Base-by-base conservation (phyloP, 352 stramenopile species). In the Globisporangium middletonii region DNA sequence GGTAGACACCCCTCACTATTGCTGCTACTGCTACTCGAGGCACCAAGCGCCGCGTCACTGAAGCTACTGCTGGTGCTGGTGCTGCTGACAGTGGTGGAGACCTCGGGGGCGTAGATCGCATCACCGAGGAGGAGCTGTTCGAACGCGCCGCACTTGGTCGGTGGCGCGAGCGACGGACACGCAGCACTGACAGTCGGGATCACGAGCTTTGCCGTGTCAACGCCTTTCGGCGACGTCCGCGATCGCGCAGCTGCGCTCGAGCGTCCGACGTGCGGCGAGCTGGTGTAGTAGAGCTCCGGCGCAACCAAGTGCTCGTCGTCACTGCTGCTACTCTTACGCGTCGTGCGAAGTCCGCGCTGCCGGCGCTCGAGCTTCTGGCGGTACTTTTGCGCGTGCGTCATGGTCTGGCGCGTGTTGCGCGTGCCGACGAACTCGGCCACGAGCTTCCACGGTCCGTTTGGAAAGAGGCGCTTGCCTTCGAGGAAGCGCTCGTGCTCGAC, bases 331-430 rank as follows among this genome's bases (percentile, higher is more conserved):
- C 43, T 23, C 43, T 18, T 38, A 30, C 57, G 57, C 16, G 57
- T 59, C 37, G 64, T 57, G 15, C 64, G 59, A 41, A 65, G 35
- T 23, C 65, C 62, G 35, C 69, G 72, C 49, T 59, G 64, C 23
- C 71, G 69, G 18, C 73, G 68, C 52, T 68, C 67, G 44, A 79
- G 61, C 74, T 92, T 92, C 66, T 92, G 79, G 45, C 79, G 79
- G 62, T 92, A 92, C 65, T 92, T 92, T 53, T 92, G 82, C 62
- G 82, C 82, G 60, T 92, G 82, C 30, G 82, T 89, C 82, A 89
- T 89, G 51, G 98, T 98, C 73, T 99, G 97, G n/a, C 95, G 91
- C 16, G 93, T 89, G 52, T 62, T 80, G 58, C 73, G 71, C 50
- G 73, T 79, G 28, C 69, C 69, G 13, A 83, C 69, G 56, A 67